Percentiles rank a stretch among this genome's conserved stretches.
Evolutionary conservation across 2,329 filamentous ascomycete genomes (phyloP).

Genomic region (Diaporthe citriasiana): DNA sequence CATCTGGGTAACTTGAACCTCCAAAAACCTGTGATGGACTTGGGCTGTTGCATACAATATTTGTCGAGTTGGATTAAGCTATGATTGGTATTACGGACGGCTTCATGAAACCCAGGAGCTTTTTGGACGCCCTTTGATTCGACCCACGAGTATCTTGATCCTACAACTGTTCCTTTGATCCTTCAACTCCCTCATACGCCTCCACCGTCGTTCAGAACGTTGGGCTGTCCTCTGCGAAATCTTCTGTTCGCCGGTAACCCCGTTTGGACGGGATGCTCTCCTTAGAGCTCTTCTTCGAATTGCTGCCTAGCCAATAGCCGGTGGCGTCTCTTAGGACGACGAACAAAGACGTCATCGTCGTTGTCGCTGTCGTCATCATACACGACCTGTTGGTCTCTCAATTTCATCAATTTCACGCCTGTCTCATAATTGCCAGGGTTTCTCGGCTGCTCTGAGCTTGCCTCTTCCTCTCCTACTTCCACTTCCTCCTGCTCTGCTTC

Average conservation of each 20-base stretch:
- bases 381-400: neutral
- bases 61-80: neutral
- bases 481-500: neutral
- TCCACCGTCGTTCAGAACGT: neutral
- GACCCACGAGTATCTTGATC: neutral
- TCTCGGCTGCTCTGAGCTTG: neutral
- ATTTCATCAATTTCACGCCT: neutral
- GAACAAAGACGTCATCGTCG: conserved; percentile 10
- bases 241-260: neutral
- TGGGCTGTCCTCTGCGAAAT: neutral
- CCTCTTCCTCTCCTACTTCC: neutral
- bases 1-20: neutral
- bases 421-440: neutral
- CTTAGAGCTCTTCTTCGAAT: neutral
- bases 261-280: neutral
- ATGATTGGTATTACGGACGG: neutral
- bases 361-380: neutral
- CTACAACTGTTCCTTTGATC: neutral
- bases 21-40: neutral
- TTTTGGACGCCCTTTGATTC: neutral
- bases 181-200: neutral
- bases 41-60: neutral
- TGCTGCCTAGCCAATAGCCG: neutral
- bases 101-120: neutral
- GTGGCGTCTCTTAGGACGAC: neutral